These are phyloP conservation scores for Warburgia ugandensis DNA, from an alignment of 164 flowering plant species.

Conservation along the genomic window DNA sequence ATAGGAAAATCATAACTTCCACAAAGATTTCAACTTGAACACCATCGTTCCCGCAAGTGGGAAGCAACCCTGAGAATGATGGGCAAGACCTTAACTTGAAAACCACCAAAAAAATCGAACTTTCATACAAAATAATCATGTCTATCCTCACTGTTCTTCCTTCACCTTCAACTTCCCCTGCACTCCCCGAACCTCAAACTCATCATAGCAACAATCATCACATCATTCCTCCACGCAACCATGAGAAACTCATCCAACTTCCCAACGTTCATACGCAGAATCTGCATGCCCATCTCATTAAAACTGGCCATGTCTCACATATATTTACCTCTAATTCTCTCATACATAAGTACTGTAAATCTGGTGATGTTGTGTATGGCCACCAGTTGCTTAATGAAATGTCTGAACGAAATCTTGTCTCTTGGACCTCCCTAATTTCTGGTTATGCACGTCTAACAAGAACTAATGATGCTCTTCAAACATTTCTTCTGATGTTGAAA, in stretches of 20 bases:
- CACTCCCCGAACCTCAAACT: background rate
- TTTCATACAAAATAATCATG: too few species aligned
- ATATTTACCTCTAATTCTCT: slow-evolving; percentile 11
- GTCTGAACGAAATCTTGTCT: slow-evolving; percentile 13
- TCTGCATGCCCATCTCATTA: slow-evolving; percentile 13
- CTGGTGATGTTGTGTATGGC: slow-evolving; percentile 5
- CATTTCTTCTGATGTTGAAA: slow-evolving; percentile 9
- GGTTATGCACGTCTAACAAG: slow-evolving; percentile 8
- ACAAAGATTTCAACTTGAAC: too few species aligned
- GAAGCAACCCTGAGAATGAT: too few species aligned
- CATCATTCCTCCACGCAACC: background rate
- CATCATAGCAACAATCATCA: background rate
- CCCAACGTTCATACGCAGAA: background rate
- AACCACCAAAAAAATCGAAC: too few species aligned
- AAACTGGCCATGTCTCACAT: slow-evolving; percentile 7
- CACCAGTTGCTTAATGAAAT: slow-evolving; percentile 11
- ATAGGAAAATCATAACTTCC: too few species aligned
- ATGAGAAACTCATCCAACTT: background rate
- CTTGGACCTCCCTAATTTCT: slow-evolving; percentile 13
- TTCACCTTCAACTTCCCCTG: too few species aligned
- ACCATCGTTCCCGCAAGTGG: too few species aligned
- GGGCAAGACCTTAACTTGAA: too few species aligned
- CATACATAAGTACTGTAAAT: slow-evolving; percentile 6
- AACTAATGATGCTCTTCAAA: slow-evolving; percentile 3
- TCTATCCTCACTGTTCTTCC: too few species aligned